These are phyloP conservation scores for Echites panduratus DNA, from an alignment of 257 asterid species.

Conservation along the genomic window DNA sequence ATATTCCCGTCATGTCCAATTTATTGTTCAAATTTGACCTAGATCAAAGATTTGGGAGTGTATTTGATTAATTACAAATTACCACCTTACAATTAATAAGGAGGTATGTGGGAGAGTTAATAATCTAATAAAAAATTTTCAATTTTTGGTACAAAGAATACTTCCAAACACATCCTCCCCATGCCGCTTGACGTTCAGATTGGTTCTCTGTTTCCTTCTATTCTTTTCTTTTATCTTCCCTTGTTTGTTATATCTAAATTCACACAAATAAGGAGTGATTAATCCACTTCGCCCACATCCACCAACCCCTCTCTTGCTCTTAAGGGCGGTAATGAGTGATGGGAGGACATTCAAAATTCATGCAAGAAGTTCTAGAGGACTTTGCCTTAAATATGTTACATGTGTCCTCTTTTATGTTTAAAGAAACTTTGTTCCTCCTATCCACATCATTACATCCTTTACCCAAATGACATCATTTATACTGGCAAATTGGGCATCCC, in stretches of 20 bases:
- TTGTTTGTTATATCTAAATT: too few species aligned
- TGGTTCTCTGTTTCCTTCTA: not conserved
- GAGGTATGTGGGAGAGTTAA: not conserved
- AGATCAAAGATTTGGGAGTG: not conserved
- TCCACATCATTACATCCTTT: not conserved
- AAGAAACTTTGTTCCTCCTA: not conserved
- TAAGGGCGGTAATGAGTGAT: not conserved
- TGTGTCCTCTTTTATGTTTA: not conserved
- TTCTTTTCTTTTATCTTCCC: not conserved
- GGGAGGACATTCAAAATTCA: not conserved
- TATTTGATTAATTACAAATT: too few species aligned
- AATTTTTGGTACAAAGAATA: not conserved
- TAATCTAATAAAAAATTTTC: not conserved
- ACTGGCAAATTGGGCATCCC: not conserved
- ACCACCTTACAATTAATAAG: not conserved
- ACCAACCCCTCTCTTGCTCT: not conserved
- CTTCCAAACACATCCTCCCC: too few species aligned
- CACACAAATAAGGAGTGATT: too few species aligned
- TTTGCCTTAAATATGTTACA: not conserved
- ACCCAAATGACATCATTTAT: not conserved
- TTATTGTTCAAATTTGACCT: not conserved
- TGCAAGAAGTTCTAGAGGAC: not conserved
- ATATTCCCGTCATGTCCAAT: not conserved
- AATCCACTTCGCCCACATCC: not conserved
- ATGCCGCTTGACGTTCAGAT: too few species aligned